Evolutionary conservation across 176 grass and related monocot genomes (phyloP).

Genomic region (Raddia distichophylla): DNA sequence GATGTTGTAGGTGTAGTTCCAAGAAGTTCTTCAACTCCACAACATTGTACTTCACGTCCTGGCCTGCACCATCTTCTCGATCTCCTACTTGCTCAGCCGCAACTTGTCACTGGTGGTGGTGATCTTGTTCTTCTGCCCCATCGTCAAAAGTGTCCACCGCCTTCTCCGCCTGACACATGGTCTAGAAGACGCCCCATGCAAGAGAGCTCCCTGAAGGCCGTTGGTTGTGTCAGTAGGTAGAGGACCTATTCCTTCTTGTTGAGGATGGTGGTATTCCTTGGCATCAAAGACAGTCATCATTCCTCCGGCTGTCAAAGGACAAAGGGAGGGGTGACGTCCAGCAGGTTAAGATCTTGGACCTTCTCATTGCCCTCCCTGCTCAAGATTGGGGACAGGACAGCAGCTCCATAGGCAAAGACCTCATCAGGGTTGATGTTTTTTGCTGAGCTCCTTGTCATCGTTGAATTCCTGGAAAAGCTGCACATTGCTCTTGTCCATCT

Average conservation of each 20-base stretch:
- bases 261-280: conserved; percentile 67
- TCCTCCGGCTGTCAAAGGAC: conserved; percentile 52
- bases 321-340: conserved; percentile 64
- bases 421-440: conserved; percentile 68
- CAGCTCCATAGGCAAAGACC: conserved; percentile 53
- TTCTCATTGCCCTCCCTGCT: conserved; percentile 72
- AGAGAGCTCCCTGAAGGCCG: no score
- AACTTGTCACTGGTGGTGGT: conserved; percentile 75
- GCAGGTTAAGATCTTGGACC: conserved; percentile 62
- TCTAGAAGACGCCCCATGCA: no score
- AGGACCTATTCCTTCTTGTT: conserved; percentile 72
- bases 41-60: conserved; percentile 73
- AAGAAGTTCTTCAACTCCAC: conserved; percentile 59
- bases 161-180: no score
- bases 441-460: conserved; percentile 67
- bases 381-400: conserved; percentile 62
- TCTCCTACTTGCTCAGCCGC: conserved; percentile 62
- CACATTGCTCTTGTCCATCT: conserved; percentile 63
- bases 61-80: conserved; percentile 74
- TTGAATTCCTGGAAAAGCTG: conserved; percentile 68
- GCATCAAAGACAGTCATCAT: conserved; percentile 68
- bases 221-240: conserved; percentile 59
- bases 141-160: conserved; percentile 65
- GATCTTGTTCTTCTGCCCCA: conserved; percentile 71
- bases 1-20: conserved; percentile 86